Evolutionary conservation across 208 protist genomes (phyloP), one percentile per base, ranked within the genome.

Genomic region (Borovskyia barvae): DNA sequence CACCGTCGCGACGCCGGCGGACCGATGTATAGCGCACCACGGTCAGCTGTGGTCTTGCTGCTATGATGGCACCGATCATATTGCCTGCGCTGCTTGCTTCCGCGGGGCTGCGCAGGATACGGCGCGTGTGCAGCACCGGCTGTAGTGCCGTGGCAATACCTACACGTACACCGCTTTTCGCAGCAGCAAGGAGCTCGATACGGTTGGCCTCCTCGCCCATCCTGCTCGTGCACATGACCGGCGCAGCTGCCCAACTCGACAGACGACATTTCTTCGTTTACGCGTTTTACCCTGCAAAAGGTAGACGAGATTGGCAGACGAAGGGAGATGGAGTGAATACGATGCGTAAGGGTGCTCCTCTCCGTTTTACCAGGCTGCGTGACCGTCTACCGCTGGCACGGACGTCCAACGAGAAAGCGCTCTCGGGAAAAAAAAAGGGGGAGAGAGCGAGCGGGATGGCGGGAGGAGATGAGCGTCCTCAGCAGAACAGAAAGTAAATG

Each of bases 141-240:
- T 12, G 3, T 11, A 12, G 25, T 19, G 25, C 62, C 14, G 54
- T 56, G 47, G 63, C 25, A 62, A 20, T 57, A 25, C 8, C 17
- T 40, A 19, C 78, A 85, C 0, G 71, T 80, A 54, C 79, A 82
- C 28, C 40, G 39, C 7, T 28, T 35, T 20, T 74, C 75, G 39
- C 86, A 90, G 73, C 86, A 93, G 69, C 84, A 91, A 15, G 61
- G 75, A 7, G 59, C 43, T 36, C 65, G 22, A 20, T 51, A 56
- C 9, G 53, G 42, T n/a, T 35, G 46, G 28, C 45, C 30, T 3
- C 32, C 24, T 19, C 24, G 42, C 22, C 28, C 20, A 20, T 45
- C 14, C 28, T 5, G 36, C 50, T 47, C 51, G 11, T 30, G 35
- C 4, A 47, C 39, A 24, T 25, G 57, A 20, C 53, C 8, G 9